phyloP scores from a whole-genome alignment of 257 asterid species.

The Cynanchum wilfordii region DNA sequence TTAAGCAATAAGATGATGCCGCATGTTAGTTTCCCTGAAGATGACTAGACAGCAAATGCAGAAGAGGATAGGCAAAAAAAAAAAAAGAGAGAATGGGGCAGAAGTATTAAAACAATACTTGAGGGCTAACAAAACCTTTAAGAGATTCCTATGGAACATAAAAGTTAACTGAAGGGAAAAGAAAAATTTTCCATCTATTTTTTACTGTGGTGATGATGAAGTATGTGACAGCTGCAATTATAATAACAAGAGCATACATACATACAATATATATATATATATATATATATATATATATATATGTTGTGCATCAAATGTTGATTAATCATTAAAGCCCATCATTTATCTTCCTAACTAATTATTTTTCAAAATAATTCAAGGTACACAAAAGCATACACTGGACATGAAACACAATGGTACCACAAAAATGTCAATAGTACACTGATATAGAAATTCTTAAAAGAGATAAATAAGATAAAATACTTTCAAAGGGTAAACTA shows the following conservation, averaged over 20 bases:
- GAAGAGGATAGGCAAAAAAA: no score
- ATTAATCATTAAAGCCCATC: not conserved
- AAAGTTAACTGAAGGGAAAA: no score
- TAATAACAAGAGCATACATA: not conserved
- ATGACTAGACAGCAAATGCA: no score
- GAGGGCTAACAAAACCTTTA: no score
- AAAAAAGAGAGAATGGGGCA: no score
- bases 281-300: not conserved
- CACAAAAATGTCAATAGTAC: not conserved
- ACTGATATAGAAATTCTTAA: not conserved
- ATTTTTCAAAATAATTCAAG: not conserved
- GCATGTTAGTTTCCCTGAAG: no score
- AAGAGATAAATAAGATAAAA: not conserved
- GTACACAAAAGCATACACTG: not conserved
- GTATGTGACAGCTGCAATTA: not conserved
- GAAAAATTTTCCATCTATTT: no score
- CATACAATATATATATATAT: no score
- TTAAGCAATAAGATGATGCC: no score
- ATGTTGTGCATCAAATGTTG: not conserved
- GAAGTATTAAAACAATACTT: no score
- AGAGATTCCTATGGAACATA: no score
- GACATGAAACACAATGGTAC: not conserved
- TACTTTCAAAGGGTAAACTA: not conserved
- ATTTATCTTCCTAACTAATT: not conserved
- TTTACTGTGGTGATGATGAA: not conserved